Percentiles rank a stretch among this genome's conserved stretches.
phyloP scores from a whole-genome alignment of 306 rosid genomes.

The Malus sieversii region DNA sequence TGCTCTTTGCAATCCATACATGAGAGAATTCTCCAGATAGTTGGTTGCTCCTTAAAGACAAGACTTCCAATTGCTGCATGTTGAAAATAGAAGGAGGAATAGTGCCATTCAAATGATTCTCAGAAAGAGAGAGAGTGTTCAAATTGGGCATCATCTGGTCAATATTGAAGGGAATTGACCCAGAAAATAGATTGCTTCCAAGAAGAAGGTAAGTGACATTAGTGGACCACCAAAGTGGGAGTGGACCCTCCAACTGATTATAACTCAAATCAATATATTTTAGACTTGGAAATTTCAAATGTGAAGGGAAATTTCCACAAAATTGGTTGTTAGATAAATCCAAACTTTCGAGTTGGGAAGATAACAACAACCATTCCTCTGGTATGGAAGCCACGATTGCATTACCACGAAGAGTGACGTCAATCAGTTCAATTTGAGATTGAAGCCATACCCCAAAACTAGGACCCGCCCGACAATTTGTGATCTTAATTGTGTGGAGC shows the following conservation, averaged over 20 bases:
- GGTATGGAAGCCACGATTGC: not conserved
- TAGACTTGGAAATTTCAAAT: not conserved
- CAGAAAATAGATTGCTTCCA: not conserved
- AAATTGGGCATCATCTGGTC: not conserved
- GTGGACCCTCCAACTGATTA: not conserved
- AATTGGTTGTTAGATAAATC: not conserved
- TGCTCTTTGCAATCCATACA: too few species aligned
- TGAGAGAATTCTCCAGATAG: too few species aligned
- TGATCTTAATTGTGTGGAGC: not conserved
- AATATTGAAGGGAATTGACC: not conserved
- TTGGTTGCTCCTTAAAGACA: too few species aligned
- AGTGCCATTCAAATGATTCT: too few species aligned
- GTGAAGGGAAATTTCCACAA: not conserved
- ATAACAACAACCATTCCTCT: not conserved
- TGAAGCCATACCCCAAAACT: not conserved
- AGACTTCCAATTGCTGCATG: too few species aligned
- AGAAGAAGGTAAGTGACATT: not conserved
- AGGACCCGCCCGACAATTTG: not conserved
- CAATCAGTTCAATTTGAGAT: not conserved
- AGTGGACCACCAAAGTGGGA: not conserved
- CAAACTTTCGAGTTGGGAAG: not conserved
- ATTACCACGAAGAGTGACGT: not conserved
- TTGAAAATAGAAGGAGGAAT: too few species aligned
- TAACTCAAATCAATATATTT: not conserved
- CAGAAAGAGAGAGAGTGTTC: accelerated